A percentile compares a stretch with the other conserved stretches of the same genome.
Evolutionary conservation across 345 rosid species (phyloP).

Genomic region (Anacardium occidentale): DNA sequence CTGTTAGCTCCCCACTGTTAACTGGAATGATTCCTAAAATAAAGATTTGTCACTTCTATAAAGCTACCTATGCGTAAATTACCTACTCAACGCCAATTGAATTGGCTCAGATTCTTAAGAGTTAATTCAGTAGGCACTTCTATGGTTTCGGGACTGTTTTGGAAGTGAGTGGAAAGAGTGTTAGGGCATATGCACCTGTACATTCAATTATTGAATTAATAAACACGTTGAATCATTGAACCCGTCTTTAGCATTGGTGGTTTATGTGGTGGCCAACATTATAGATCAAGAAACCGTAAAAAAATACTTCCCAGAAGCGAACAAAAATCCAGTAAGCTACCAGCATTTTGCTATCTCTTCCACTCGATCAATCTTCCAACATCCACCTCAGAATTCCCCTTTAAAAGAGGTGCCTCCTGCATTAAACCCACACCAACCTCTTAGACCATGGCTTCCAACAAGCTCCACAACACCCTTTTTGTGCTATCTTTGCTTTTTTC

Average conservation of each 20-base stretch:
- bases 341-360: constrained; percentile 33
- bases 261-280: not conserved
- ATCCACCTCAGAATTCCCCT: constrained; percentile 41
- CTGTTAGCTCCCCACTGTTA: too few species aligned
- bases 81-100: too few species aligned
- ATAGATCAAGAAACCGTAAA: not conserved
- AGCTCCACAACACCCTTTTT: constrained; percentile 23
- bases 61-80: not conserved
- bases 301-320: constrained; percentile 12
- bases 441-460: constrained; percentile 40
- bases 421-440: not conserved
- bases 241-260: too few species aligned
- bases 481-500: constrained; percentile 37
- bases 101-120: too few species aligned
- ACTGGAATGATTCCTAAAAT: not conserved
- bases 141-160: too few species aligned
- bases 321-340: constrained; percentile 34
- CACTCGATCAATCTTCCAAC: constrained; percentile 33
- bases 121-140: too few species aligned
- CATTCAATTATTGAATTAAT: not conserved
- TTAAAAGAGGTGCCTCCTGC: constrained; percentile 14
- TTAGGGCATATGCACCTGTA: not conserved
- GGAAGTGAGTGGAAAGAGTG: too few species aligned
- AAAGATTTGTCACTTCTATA: not conserved
- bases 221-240: not conserved